A percentile compares a stretch with the other conserved stretches of the same genome.
phyloP scores from a whole-genome alignment of 2,329 filamentous ascomycete species.

The Penicillium sp. region DNA sequence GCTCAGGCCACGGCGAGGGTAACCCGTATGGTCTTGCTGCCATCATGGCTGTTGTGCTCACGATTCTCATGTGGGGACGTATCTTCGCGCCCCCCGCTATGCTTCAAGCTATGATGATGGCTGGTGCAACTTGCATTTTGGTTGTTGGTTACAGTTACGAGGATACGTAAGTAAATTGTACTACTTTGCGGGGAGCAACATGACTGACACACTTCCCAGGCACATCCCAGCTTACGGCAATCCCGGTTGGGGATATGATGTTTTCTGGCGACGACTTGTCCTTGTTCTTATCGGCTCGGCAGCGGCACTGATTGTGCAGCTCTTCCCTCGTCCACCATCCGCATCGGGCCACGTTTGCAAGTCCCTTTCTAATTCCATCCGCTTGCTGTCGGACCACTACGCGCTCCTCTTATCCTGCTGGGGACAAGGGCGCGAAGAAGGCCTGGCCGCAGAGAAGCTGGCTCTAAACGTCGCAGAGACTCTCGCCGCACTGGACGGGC shows the following conservation, averaged over 20 bases:
- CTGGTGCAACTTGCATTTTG: slow-evolving; percentile 38
- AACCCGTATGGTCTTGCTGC: slow-evolving; percentile 46
- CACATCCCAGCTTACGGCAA: slow-evolving; percentile 40
- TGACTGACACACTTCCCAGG: slow-evolving; percentile 11
- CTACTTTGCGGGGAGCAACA: background rate
- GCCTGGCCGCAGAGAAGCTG: slow-evolving; percentile 25
- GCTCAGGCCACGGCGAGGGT: slow-evolving; percentile 41
- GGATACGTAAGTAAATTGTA: slow-evolving; percentile 23
- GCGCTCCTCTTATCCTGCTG: slow-evolving; percentile 43
- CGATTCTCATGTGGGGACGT: slow-evolving; percentile 30
- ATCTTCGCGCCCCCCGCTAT: slow-evolving; percentile 27
- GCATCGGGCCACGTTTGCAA: slow-evolving; percentile 40
- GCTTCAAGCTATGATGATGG: slow-evolving; percentile 32
- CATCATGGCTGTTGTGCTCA: slow-evolving; percentile 27
- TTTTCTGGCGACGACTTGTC: slow-evolving; percentile 42
- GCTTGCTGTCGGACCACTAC: slow-evolving; percentile 43
- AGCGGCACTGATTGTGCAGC: slow-evolving; percentile 39
- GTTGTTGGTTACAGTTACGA: slow-evolving; percentile 44
- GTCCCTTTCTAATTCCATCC: slow-evolving; percentile 39
- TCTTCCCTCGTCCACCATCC: slow-evolving; percentile 43
- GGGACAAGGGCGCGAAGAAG: slow-evolving; percentile 24
- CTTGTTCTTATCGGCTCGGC: slow-evolving; percentile 41
- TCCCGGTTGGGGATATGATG: slow-evolving; percentile 41
- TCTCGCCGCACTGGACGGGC: slow-evolving; percentile 27
- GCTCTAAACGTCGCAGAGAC: slow-evolving; percentile 28